Conservation (phyloP, 2,329 filamentous ascomycete species). For the Bipolaris gigantea region DNA sequence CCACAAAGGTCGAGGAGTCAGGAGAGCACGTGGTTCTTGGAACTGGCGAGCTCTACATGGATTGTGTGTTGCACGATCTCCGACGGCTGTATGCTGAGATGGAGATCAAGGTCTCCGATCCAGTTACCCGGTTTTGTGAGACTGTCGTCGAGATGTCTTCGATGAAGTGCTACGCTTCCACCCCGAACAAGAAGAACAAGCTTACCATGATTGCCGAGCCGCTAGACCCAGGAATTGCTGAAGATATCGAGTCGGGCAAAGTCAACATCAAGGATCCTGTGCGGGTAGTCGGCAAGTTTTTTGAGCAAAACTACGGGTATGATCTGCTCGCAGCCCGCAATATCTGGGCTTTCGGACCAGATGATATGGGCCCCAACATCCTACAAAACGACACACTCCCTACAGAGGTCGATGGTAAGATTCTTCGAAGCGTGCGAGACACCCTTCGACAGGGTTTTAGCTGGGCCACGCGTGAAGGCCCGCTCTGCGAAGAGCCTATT, state of each 20-base stretch:
- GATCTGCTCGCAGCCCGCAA: constrained; percentile 91
- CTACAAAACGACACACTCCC: constrained; percentile 95
- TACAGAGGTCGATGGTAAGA: constrained; percentile 90
- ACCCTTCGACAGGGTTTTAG: constrained; percentile 94
- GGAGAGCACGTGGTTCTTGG: constrained; percentile 94
- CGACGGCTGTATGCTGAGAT: constrained; percentile 95
- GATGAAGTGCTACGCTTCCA: constrained; percentile 96
- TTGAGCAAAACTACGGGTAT: constrained; percentile 96
- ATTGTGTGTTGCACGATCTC: constrained; percentile 94
- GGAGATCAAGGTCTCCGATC: constrained; percentile 98
- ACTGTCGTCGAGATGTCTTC: constrained; percentile 96
- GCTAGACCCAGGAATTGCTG: constrained; percentile 88
- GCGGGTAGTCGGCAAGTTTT: constrained; percentile 92
- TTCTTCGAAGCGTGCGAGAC: constrained; percentile 83
- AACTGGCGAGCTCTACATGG: constrained; percentile 99
- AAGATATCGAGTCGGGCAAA: constrained; percentile 87
- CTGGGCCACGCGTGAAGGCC: constrained; percentile 94
- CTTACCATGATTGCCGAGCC: constrained; percentile 98
- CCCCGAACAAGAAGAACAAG: constrained; percentile 99
- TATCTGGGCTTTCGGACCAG: constrained; percentile 98
- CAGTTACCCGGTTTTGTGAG: constrained; percentile 95
- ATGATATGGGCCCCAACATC: constrained; percentile 93
- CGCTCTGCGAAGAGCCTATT: constrained; percentile 97
- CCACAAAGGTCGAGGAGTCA: constrained; percentile 96
- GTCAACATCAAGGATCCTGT: constrained; percentile 93